Conservation (phyloP, 2,329 filamentous ascomycete genomes). For the Thermothelomyces thermophilus region DNA sequence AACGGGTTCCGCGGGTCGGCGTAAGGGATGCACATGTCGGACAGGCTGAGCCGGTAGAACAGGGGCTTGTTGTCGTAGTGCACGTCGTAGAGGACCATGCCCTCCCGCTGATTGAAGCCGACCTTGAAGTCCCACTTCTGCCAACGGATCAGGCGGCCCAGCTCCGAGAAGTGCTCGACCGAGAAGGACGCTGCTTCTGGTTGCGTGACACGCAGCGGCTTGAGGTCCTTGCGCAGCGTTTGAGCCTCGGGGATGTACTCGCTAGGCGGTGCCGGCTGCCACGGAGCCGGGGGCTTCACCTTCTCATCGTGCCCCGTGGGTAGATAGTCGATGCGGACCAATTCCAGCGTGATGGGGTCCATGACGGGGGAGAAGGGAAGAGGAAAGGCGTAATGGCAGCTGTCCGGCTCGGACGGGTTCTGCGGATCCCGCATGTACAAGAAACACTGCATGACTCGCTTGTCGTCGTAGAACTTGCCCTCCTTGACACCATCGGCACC, state of each 20-base stretch:
- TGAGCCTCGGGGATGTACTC: slow-evolving; percentile 63
- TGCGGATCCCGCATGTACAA: slow-evolving; percentile 58
- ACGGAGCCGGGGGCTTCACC: slow-evolving; percentile 48
- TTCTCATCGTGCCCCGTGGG: slow-evolving; percentile 60
- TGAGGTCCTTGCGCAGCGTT: slow-evolving; percentile 51
- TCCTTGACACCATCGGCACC: slow-evolving; percentile 47
- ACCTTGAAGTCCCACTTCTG: slow-evolving; percentile 55
- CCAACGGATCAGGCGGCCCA: slow-evolving; percentile 28
- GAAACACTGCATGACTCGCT: slow-evolving; percentile 55
- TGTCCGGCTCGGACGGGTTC: slow-evolving; percentile 54
- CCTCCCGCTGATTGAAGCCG: slow-evolving; percentile 58
- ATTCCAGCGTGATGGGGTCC: slow-evolving; percentile 53
- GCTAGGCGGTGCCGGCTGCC: slow-evolving; percentile 48
- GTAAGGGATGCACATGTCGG: slow-evolving; percentile 60
- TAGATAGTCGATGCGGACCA: slow-evolving; percentile 62
- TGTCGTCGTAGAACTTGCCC: slow-evolving; percentile 36
- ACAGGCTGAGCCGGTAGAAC: slow-evolving; percentile 53
- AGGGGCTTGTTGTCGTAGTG: slow-evolving; percentile 53
- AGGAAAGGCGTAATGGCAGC: slow-evolving; percentile 63
- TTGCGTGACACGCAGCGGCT: slow-evolving; percentile 56
- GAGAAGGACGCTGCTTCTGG: slow-evolving; percentile 57
- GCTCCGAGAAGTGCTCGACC: slow-evolving; percentile 25
- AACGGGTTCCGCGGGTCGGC: slow-evolving; percentile 55
- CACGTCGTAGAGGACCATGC: slow-evolving; percentile 56
- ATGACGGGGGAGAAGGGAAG: slow-evolving; percentile 62